phyloP scores from a whole-genome alignment of 2,329 filamentous ascomycete species.

The Colletotrichum zoysiae region DNA sequence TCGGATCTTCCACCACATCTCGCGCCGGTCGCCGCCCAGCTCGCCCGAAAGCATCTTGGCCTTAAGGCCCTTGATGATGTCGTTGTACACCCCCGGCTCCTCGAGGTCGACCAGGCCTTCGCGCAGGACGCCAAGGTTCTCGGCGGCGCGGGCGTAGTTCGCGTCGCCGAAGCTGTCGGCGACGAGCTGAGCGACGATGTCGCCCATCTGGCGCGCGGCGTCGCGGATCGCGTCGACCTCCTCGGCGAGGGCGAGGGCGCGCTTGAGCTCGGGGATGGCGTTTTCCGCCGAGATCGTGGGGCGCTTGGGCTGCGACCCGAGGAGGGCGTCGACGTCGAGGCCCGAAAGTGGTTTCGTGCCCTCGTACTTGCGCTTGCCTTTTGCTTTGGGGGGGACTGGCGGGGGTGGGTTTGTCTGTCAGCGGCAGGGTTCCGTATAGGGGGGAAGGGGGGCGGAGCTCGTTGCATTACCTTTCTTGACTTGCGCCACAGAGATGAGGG shows the following conservation, averaged over 20 bases:
- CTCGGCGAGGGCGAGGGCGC: slow-evolving; percentile 73
- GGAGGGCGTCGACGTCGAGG: slow-evolving; percentile 85
- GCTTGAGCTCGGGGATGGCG: slow-evolving; percentile 91
- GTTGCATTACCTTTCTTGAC: slow-evolving; percentile 81
- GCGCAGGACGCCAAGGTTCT: slow-evolving; percentile 82
- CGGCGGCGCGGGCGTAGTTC: slow-evolving; percentile 80
- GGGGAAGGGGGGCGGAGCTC: background rate
- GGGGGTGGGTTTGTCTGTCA: slow-evolving; percentile 39
- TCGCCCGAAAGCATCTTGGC: slow-evolving; percentile 75
- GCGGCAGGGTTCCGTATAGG: background rate
- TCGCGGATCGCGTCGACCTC: slow-evolving; percentile 72
- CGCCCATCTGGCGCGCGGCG: slow-evolving; percentile 79
- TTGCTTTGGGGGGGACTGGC: slow-evolving; percentile 81
- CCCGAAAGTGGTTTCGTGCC: slow-evolving; percentile 87
- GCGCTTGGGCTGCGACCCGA: slow-evolving; percentile 66
- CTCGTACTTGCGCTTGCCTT: slow-evolving; percentile 78
- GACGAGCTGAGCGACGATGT: slow-evolving; percentile 77
- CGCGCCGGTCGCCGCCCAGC: slow-evolving; percentile 80
- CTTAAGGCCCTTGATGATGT: slow-evolving; percentile 79
- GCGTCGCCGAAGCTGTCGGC: slow-evolving; percentile 79
- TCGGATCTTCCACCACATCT: slow-evolving; percentile 85
- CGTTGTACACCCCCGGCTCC: slow-evolving; percentile 81
- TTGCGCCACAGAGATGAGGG: slow-evolving; percentile 76
- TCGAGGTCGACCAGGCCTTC: slow-evolving; percentile 82
- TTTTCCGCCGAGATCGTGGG: slow-evolving; percentile 72